Evolutionary conservation across 306 rosid genomes (phyloP).

Genomic region (Rosa chinensis): DNA sequence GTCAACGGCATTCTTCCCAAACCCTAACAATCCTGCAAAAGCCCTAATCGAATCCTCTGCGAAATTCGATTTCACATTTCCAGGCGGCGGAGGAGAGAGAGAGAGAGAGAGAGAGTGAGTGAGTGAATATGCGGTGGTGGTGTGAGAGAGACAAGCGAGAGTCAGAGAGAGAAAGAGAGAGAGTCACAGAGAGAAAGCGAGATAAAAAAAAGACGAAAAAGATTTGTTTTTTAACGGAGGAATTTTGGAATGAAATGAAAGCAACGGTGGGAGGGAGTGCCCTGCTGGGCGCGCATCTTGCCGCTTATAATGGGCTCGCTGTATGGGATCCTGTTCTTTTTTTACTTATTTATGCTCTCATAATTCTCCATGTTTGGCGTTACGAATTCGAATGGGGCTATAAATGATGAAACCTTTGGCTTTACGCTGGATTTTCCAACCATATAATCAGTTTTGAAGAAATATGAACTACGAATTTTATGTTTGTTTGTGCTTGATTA

Average conservation of each 20-base stretch:
- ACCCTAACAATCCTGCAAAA: background rate
- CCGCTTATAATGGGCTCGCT: constrained; percentile 36
- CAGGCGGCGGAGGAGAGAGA: constrained; percentile 29
- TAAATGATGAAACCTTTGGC: background rate
- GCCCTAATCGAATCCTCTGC: constrained; percentile 14
- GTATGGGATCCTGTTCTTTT: constrained; percentile 33
- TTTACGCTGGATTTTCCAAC: background rate
- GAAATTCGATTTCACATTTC: constrained; percentile 35
- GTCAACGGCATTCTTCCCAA: constrained; percentile 68
- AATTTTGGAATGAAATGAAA: constrained; percentile 23
- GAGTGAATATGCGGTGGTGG: constrained; percentile 35
- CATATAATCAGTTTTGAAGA: background rate
- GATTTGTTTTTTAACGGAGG: background rate
- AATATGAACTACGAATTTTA: background rate
- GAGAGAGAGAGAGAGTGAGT: constrained; percentile 15
- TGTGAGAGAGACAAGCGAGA: constrained; percentile 35
- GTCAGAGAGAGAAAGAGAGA: constrained; percentile 22
- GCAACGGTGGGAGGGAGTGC: background rate
- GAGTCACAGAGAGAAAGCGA: constrained; percentile 17
- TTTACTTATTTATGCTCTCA: background rate
- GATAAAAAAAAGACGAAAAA: background rate
- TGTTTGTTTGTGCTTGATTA: background rate
- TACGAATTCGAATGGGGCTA: background rate
- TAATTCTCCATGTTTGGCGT: background rate
- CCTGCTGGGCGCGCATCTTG: constrained; percentile 35